Base-by-base conservation (phyloP, 2,329 filamentous ascomycete species). In the Nemania sp. region DNA sequence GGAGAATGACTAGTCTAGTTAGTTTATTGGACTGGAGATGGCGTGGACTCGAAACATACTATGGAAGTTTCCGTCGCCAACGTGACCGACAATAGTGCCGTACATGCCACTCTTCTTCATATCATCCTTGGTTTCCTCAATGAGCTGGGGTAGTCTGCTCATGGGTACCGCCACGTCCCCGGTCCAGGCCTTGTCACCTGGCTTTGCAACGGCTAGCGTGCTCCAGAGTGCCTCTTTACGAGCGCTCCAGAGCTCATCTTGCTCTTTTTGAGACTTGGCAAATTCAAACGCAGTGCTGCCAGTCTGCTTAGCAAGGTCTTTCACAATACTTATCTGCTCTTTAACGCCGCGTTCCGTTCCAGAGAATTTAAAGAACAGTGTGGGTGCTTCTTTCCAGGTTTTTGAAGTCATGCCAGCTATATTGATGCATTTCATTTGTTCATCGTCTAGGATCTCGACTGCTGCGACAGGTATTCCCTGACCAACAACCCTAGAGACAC, bases 91-190 rank as follows among this genome's bases (percentile, higher is more conserved):
- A 68, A 93, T 92, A 15, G 86, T 86, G 27, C 85, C 87, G 35
- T 87, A 83, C 60, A 91, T 79, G 3, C 88, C 88, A 67, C 84
- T 86, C 75, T 83, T 84, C 61, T 77, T 79, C 62, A 90, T 85
- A 71, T 90, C 86, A 26, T 83, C 82, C 76, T 92, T 91, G 1
- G 92, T 94, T 79, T 91, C 87, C 79, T 94, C 92, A 72, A 95
- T 93, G 66, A 94, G 89, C 70, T 91, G 87, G 3, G 93, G 88
- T 73, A 96, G 79, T 68, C 86, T 84, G 70, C 88, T 92, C 78
- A 96, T 90, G 15, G 93, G 93, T 62, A 97, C 93, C 0, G 93
- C 93, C 11, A 96, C 93, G 76, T 97, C 93, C 1, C 92, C 93
- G 0, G 93, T 95, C 93, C 93, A 96, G 3, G 96, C 90, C 62